phyloP scores from a whole-genome alignment of 2,329 filamentous ascomycete species.

The Zymoseptoria passerinii region DNA sequence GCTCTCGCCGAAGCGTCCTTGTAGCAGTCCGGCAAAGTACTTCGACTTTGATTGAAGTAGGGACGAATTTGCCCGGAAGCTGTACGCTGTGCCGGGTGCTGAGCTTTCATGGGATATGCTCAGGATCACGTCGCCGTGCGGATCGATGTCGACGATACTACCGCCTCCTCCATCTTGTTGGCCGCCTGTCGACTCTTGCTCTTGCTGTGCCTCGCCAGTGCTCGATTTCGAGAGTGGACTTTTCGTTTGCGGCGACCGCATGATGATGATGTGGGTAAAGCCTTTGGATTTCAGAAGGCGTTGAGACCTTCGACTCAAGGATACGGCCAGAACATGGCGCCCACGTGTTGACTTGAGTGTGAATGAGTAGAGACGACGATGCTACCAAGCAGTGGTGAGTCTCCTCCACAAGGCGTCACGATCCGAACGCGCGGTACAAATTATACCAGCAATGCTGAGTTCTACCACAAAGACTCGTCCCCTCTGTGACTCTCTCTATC shows the following conservation, averaged over 20 bases:
- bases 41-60: slow-evolving; percentile 54
- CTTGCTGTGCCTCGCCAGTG: neutral
- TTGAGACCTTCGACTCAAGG: slow-evolving; percentile 31
- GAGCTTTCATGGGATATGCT: slow-evolving; percentile 57
- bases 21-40: slow-evolving; percentile 62
- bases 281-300: slow-evolving; percentile 2
- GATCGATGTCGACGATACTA: slow-evolving; percentile 43
- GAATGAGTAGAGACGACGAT: neutral
- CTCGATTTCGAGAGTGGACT: neutral
- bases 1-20: slow-evolving; percentile 56
- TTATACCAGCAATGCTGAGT: neutral
- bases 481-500: neutral
- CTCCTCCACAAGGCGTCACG: neutral
- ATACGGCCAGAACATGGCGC: slow-evolving; percentile 44
- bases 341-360: neutral
- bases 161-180: neutral
- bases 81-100: slow-evolving; percentile 46
- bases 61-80: slow-evolving; percentile 54
- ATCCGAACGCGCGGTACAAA: neutral
- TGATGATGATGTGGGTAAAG: neutral
- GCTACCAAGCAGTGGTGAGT: neutral
- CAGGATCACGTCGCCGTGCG: slow-evolving; percentile 57
- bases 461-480: neutral
- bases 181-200: neutral
- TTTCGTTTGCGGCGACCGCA: neutral